A percentile compares a stretch with the other conserved stretches of the same genome.
Evolutionary conservation across 257 asterid genomes (phyloP).

Genomic region (Solanum infundibuliforme): DNA sequence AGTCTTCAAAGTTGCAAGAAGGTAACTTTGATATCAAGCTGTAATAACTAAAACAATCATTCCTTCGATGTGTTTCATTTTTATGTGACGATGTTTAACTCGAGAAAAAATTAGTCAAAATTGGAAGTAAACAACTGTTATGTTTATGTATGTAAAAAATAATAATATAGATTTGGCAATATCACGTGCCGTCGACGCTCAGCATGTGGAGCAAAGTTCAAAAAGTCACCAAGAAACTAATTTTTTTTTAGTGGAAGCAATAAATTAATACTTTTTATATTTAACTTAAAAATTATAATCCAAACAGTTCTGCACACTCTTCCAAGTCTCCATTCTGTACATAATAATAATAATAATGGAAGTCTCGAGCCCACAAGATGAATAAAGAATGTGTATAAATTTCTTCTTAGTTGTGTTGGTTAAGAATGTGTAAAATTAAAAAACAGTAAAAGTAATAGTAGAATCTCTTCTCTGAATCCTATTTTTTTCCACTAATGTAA

Average conservation of each 20-base stretch:
- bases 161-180: neutral
- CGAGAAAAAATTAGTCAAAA: neutral
- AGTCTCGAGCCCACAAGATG: neutral
- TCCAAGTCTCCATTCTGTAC: neutral
- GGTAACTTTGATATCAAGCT: neutral
- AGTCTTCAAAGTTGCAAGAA: neutral
- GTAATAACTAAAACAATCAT: neutral
- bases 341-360: neutral
- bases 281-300: neutral
- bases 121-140: neutral
- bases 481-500: no score
- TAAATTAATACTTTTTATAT: neutral
- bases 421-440: neutral
- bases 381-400: neutral
- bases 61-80: neutral
- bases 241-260: neutral
- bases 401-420: neutral
- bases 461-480: neutral
- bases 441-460: no score
- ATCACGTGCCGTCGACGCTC: conserved; percentile 20
- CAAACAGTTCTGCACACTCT: neutral
- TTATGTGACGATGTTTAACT: neutral
- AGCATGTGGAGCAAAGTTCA: conserved; percentile 1
- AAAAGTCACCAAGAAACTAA: neutral
- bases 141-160: neutral